phyloP scores from a whole-genome alignment of 192 early-diverging fungal species.

The Paraglomus occultum region DNA sequence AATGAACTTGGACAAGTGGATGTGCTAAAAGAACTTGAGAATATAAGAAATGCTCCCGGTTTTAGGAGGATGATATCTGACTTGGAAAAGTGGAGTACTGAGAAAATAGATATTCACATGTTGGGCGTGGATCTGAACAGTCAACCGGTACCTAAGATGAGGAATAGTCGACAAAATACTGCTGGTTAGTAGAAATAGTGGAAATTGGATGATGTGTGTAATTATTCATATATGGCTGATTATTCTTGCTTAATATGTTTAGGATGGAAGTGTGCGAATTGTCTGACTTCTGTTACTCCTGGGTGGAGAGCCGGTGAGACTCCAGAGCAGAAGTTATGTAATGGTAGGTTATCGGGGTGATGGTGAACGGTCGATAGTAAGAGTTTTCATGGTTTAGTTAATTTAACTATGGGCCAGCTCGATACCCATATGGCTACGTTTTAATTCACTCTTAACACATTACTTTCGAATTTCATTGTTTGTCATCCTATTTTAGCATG shows the following conservation, averaged over 20 bases:
- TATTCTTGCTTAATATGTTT: not conserved
- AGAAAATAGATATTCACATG: constrained; percentile 27
- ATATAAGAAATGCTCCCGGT: not conserved
- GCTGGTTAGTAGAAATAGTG: not conserved
- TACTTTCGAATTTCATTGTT: not conserved
- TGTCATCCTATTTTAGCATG: constrained; percentile 12
- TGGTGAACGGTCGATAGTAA: too few relatives aligned
- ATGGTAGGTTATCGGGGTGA: constrained; percentile 14
- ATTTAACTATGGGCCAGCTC: too few relatives aligned
- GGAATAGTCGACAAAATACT: not conserved
- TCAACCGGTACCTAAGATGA: not conserved
- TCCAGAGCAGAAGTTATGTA: constrained; percentile 33
- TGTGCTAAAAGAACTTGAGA: constrained; percentile 9
- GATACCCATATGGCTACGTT: too few relatives aligned
- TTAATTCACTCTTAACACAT: too few relatives aligned
- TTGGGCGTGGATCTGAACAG: not conserved
- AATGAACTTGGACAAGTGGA: constrained; percentile 26
- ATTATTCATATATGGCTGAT: not conserved
- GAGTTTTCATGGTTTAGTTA: too few relatives aligned
- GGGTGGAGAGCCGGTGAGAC: constrained; percentile 34
- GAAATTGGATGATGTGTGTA: not conserved
- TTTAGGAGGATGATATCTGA: constrained; percentile 3
- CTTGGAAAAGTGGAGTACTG: constrained; percentile 11
- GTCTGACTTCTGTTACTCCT: constrained; percentile 25
- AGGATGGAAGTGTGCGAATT: constrained; percentile 29